Evolutionary conservation across 495 filamentous ascomycete genomes (phyloP).

Genomic region (Hypoxylon lenormandii): DNA sequence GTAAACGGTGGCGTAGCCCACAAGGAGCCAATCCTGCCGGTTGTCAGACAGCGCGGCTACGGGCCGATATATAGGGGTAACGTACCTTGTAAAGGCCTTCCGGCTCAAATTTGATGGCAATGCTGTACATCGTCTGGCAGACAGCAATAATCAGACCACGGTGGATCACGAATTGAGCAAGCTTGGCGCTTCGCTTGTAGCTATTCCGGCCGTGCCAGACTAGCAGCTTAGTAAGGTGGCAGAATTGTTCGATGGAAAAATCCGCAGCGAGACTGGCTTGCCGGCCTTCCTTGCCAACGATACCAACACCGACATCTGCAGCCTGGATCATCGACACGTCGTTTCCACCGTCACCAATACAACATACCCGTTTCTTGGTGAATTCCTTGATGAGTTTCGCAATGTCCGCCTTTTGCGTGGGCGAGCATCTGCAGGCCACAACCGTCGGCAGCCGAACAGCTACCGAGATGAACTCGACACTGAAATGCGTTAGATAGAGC

Average conservation of each 20-base stretch:
- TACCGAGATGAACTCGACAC: constrained; percentile 83
- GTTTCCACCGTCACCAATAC: constrained; percentile 97
- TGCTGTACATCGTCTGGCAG: constrained; percentile 96
- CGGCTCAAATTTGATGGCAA: constrained; percentile 89
- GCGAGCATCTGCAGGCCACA: constrained; percentile 95
- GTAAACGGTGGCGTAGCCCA: constrained; percentile 96
- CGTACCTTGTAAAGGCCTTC: constrained; percentile 85
- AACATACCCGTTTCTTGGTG: constrained; percentile 93
- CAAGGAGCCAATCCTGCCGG: constrained; percentile 86
- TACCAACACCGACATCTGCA: constrained; percentile 96
- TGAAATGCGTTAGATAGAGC: constrained; percentile 83
- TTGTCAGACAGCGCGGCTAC: constrained; percentile 36
- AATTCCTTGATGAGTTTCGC: constrained; percentile 89
- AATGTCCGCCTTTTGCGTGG: constrained; percentile 95
- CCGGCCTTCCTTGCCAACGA: constrained; percentile 96
- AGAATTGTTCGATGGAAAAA: constrained; percentile 94
- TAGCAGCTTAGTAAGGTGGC: constrained; percentile 92
- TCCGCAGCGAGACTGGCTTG: constrained; percentile 96
- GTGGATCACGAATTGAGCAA: constrained; percentile 98
- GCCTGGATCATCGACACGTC: constrained; percentile 99
- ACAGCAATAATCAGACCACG: constrained; percentile 93
- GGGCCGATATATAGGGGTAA: constrained; percentile 1
- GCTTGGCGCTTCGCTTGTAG: constrained; percentile 94
- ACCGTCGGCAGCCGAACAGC: constrained; percentile 91
- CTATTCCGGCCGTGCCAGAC: constrained; percentile 98